Base-by-base conservation (phyloP, 2,329 filamentous ascomycete genomes). In the Hypoxylon sp. region DNA sequence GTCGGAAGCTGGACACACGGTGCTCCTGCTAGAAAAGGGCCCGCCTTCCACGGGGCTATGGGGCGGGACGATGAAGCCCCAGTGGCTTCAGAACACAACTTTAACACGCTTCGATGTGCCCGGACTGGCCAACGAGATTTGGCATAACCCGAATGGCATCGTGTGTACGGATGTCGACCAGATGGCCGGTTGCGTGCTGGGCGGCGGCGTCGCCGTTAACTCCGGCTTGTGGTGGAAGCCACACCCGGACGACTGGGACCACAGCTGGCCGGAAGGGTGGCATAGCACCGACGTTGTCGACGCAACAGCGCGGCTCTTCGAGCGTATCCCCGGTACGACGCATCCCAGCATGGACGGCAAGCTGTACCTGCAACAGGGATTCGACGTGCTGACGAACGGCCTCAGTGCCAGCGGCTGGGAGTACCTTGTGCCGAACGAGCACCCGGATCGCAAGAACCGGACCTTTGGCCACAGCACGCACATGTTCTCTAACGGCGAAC, bases 221-320 rank as follows among this genome's bases (percentile, higher is more conserved):
- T 86, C 90, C 56, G 89, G 88, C 58, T 82, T 92, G 30, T 91
- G 88, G 85, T 90, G 87, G 84, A 87, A 83, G 78, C 85, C 91
- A 0, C 86, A 89, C 68, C 83, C 86, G 3, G 76, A 79, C 6
- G 91, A 93, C 75, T 93, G 90, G 82, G 89, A 93, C 76, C 82
- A 86, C 76, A 90, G 90, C 77, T 93, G 91, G 81, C 91, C 91
- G 0, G 72, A 80, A 2, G 91, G 90, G 21, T 93, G 91, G 91
- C 89, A 90, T 76, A 84, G 87, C 34, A 76, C 80, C 3, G 89
- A 93, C 71, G 85, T 93, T 73, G 80, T 81, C 65, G 77, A 81
- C n/a, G 86, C 90, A 1, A 86, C 89, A 3, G 79, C 84, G 32
- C 84, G 87, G 50, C 86, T 90, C 10, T 93, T 92, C 76, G 79